Base-by-base conservation (phyloP, 1,284 basidiomycete genomes). In the Papiliotrema flavescens region DNA sequence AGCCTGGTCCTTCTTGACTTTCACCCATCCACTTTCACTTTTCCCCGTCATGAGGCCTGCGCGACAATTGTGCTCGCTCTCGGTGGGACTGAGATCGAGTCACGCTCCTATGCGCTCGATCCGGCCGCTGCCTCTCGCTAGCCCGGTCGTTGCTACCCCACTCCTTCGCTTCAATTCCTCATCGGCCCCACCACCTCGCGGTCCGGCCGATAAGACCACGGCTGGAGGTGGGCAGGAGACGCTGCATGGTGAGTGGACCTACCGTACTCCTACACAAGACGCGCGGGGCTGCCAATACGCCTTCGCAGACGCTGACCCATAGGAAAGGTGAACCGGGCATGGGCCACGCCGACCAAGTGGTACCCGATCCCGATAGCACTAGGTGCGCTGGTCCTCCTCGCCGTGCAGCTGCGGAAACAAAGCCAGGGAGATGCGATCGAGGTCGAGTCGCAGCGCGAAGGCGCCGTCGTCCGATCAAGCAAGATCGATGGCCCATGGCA, bases 321-420 rank as follows among this genome's bases (percentile, higher is more conserved):
- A 51, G 49, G 47, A 3, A 60, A 72, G 57, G 73, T 86, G 11
- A 76, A 78, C 40, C 73, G 84, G 60, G 91, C 90, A 23, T 96
- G 93, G 92, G 81, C 86, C 62, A 96, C 94, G 0, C 91, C 90
- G 1, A 91, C 89, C 49, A 89, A 86, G 75, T 98, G 95, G 95
- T 94, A 93, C 65, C 94, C 95, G 9, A 84, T 98, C 43, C 95
- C 95, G 15, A 79, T 97, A 56, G 89, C 90, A 15, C 86, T 96
- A 34, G 93, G 93, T 39, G 92, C 90, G 2, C 81, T 94, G 26
- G 81, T 95, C 23, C 85, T 96, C 43, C 84, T 93, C 56, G 84
- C 84, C 46, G 81, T 96, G 23, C 88, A 93, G 71, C 92, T 87
- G 59, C 51, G 73, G 39, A 65, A 76, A 57, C 55, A 45, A 19